These are phyloP conservation scores for Golubevia sp. DNA, from an alignment of 1,284 basidiomycete species.

Conservation along the genomic window DNA sequence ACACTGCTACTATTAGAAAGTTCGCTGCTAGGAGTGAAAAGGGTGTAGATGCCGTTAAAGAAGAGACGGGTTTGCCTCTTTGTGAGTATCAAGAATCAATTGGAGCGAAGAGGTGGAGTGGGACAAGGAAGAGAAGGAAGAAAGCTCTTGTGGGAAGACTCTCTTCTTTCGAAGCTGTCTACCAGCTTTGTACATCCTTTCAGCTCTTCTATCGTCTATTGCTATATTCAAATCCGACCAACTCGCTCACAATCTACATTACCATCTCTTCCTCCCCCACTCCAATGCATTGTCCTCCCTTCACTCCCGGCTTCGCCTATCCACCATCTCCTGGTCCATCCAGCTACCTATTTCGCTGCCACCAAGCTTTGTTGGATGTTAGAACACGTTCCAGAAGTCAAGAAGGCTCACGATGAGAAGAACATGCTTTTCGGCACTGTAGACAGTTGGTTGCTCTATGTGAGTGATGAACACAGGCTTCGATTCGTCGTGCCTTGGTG, in stretches of 20 bases:
- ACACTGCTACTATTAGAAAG: conserved; percentile 78
- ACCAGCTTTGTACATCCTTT: no score
- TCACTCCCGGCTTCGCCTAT: conserved; percentile 82
- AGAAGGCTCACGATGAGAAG: conserved; percentile 78
- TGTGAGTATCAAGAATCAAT: conserved; percentile 4
- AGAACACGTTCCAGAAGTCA: conserved; percentile 80
- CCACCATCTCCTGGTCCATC: not conserved
- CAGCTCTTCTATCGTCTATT: no score
- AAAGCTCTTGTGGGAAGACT: no score
- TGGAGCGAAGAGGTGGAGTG: conserved; percentile 8
- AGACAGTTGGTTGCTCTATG: conserved; percentile 93
- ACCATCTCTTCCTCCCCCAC: no score
- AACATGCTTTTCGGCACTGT: conserved; percentile 90
- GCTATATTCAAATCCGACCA: no score
- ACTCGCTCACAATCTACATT: no score
- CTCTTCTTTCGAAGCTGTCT: no score
- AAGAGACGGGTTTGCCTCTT: conserved; percentile 44
- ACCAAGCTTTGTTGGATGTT: conserved; percentile 97
- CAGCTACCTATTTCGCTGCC: conserved; percentile 86
- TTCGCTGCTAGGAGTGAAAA: conserved; percentile 75
- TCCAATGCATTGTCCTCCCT: no score
- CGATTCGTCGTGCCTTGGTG: no score
- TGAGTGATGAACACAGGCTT: conserved; percentile 63
- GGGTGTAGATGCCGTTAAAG: conserved; percentile 73
- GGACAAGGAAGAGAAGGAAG: no score